Conservation (phyloP, 2,329 filamentous ascomycete species). For the Xylaria multiplex region DNA sequence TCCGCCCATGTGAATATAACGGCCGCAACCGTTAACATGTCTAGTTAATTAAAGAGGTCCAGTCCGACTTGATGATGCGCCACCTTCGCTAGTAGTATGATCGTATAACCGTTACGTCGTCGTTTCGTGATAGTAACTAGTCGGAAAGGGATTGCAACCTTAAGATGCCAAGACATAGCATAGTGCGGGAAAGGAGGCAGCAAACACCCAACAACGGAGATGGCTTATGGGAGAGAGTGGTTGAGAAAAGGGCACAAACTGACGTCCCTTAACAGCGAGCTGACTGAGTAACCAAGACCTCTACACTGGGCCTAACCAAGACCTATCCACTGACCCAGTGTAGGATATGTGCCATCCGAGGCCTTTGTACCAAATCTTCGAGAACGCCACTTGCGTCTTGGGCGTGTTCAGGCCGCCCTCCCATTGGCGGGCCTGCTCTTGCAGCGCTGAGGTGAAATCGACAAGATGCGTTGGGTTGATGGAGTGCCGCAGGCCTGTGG, state of each 20-base stretch:
- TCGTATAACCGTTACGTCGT: no score
- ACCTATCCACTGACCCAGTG: not conserved
- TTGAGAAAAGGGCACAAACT: not conserved
- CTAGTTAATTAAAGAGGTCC: no score
- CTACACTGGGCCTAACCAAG: not conserved
- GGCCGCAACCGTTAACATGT: no score
- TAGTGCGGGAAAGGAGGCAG: not conserved
- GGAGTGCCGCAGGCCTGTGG: no score
- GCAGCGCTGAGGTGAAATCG: not conserved
- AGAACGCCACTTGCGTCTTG: not conserved
- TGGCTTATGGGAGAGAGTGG: not conserved
- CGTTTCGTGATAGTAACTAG: no score
- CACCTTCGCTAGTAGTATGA: no score
- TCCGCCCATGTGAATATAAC: not conserved
- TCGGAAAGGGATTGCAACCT: not conserved
- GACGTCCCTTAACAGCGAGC: not conserved
- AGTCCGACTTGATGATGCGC: no score
- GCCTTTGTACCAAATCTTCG: not conserved
- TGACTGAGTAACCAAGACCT: not conserved
- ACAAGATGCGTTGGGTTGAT: not conserved
- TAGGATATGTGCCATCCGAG: constrained; percentile 8
- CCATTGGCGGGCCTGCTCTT: not conserved
- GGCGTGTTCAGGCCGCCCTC: not conserved
- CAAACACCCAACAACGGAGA: no score
- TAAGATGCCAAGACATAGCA: no score